Evolutionary conservation across 2,329 filamentous ascomycete species (phyloP).

Genomic region (Aspergillus jensenii): DNA sequence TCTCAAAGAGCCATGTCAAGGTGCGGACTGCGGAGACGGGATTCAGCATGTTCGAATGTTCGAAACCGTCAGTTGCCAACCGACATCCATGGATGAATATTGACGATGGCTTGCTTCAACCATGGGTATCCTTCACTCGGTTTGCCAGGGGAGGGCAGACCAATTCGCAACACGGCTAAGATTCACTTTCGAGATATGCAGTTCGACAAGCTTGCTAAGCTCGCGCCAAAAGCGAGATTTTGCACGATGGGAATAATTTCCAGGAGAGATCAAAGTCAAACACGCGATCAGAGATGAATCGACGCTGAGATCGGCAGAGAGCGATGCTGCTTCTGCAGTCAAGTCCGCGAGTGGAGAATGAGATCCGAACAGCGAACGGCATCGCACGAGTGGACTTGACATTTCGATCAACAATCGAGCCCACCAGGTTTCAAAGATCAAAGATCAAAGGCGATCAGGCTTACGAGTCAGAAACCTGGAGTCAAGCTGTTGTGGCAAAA

Average conservation of each 20-base stretch:
- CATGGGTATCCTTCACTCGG: background rate
- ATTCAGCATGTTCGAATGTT: background rate
- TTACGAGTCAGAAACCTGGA: background rate
- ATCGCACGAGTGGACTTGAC: background rate
- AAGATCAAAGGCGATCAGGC: no score
- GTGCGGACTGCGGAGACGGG: background rate
- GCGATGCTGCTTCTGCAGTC: background rate
- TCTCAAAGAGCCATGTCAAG: background rate
- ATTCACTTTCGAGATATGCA: background rate
- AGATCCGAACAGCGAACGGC: no score
- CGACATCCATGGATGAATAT: background rate
- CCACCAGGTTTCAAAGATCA: background rate
- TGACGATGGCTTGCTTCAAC: background rate
- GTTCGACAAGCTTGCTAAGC: background rate
- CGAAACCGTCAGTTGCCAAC: background rate
- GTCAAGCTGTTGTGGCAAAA: no score
- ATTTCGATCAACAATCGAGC: background rate
- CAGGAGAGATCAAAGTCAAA: background rate
- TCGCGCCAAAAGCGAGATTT: background rate
- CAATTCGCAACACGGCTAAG: background rate
- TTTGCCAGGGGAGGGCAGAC: background rate
- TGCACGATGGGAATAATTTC: background rate
- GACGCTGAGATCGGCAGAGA: background rate
- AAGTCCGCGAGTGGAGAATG: background rate
- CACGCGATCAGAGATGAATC: background rate